These are phyloP conservation scores for Athelia psychrophila DNA, from an alignment of 1,284 basidiomycete species.

Conservation along the genomic window DNA sequence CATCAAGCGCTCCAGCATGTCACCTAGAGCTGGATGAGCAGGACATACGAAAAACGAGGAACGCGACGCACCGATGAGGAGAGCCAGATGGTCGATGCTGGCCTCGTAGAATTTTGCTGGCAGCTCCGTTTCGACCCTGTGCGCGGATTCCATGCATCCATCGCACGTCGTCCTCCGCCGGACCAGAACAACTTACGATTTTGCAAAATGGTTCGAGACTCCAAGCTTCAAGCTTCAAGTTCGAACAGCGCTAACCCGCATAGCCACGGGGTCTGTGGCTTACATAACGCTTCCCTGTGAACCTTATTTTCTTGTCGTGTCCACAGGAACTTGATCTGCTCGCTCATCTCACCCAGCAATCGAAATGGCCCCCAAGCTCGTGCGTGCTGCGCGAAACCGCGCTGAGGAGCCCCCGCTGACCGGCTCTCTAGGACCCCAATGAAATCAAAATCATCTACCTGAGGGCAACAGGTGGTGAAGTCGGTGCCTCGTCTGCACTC, in stretches of 20 bases:
- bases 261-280: too few species aligned
- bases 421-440: conserved; percentile 69
- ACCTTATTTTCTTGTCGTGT: conserved; percentile 26
- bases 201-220: too few species aligned
- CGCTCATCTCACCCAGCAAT: conserved; percentile 15
- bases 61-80: conserved; percentile 71
- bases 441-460: conserved; percentile 99
- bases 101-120: conserved; percentile 75
- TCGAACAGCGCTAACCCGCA: too few species aligned
- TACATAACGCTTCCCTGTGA: conserved; percentile 2
- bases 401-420: conserved; percentile 12
- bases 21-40: conserved; percentile 49
- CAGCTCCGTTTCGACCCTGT: conserved; percentile 72
- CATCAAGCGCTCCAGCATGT: conserved; percentile 92
- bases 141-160: conserved; percentile 78
- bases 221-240: too few species aligned
- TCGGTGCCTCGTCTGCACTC: conserved; percentile 97
- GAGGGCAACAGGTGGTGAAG: conserved; percentile 98
- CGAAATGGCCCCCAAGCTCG: conserved; percentile 78
- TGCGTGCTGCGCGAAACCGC: conserved; percentile 31
- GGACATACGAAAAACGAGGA: conserved; percentile 8
- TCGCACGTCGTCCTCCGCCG: conserved; percentile 39
- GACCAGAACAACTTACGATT: conserved; percentile 21
- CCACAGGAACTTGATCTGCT: conserved; percentile 1
- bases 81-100: conserved; percentile 76